Conservation (phyloP, 495 filamentous ascomycete genomes). For the Bombardia bombarda region DNA sequence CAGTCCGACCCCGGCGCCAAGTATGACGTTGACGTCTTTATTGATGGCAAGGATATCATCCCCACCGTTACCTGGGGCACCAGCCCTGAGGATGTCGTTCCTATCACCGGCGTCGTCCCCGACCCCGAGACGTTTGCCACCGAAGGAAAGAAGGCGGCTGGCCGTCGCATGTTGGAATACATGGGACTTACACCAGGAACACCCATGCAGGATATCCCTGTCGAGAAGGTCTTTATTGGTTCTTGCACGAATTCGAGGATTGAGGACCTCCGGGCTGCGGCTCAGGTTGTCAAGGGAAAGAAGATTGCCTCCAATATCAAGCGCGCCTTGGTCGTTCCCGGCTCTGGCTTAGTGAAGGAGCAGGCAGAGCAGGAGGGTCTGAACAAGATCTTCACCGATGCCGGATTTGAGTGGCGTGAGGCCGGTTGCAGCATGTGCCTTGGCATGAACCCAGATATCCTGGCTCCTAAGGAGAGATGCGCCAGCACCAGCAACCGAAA, state of each 20-base stretch:
- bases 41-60: constrained; percentile 85
- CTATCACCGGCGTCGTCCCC: constrained; percentile 85
- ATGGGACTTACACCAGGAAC: constrained; percentile 87
- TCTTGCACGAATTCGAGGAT: constrained; percentile 97
- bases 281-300: constrained; percentile 74
- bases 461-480: constrained; percentile 88
- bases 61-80: constrained; percentile 97
- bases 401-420: constrained; percentile 97
- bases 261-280: constrained; percentile 87
- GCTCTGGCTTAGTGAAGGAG: constrained; percentile 88
- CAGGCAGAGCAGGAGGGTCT: constrained; percentile 89
- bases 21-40: constrained; percentile 79
- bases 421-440: constrained; percentile 98
- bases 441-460: constrained; percentile 98
- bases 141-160: constrained; percentile 67
- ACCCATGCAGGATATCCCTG: constrained; percentile 76
- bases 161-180: constrained; percentile 79
- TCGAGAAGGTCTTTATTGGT: constrained; percentile 97
- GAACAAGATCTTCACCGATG: constrained; percentile 82
- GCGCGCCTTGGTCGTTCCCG: constrained; percentile 91
- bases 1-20: constrained; percentile 76
- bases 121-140: constrained; percentile 79
- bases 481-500: constrained; percentile 96
- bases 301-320: constrained; percentile 83
- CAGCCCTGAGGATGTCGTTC: constrained; percentile 88